Conservation (phyloP, 1,284 basidiomycete genomes). For the Ceratobasidium sp. region DNA sequence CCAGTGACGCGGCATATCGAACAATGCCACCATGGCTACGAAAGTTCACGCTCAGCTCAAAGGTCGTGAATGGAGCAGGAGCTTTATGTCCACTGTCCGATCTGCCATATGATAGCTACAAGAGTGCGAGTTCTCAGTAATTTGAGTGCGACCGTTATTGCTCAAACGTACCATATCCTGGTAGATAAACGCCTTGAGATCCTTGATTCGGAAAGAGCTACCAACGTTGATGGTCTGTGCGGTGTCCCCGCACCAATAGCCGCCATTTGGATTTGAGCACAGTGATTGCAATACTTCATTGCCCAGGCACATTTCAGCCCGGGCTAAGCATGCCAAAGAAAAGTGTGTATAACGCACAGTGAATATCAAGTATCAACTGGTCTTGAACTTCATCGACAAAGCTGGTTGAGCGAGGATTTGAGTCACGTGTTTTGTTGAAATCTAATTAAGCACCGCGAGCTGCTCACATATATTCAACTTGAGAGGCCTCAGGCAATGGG, state of each 20-base stretch:
- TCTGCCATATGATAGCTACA: slow-evolving; percentile 32
- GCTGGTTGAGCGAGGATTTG: slow-evolving; percentile 56
- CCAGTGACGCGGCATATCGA: slow-evolving; percentile 73
- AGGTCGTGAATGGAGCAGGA: slow-evolving; percentile 61
- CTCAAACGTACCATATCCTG: slow-evolving; percentile 30
- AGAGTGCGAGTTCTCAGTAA: not conserved
- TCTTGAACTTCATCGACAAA: slow-evolving; percentile 82
- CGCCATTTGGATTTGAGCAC: slow-evolving; percentile 73
- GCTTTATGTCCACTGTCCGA: slow-evolving; percentile 46
- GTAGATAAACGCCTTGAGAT: slow-evolving; percentile 74
- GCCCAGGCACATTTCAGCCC: not conserved
- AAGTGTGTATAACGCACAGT: slow-evolving; percentile 60
- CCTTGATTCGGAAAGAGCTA: slow-evolving; percentile 78
- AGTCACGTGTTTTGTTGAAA: not conserved
- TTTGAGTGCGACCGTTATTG: not conserved
- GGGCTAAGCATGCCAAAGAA: not conserved
- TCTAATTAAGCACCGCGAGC: not conserved
- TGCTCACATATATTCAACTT: slow-evolving; percentile 72
- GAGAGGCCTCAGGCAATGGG: slow-evolving; percentile 53
- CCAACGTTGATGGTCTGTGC: slow-evolving; percentile 81
- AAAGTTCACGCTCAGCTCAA: slow-evolving; percentile 75
- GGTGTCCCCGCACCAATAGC: slow-evolving; percentile 85
- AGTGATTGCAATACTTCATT: slow-evolving; percentile 61
- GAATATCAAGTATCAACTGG: slow-evolving; percentile 73
- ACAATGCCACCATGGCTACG: slow-evolving; percentile 79